Evolutionary conservation across 208 protist species (phyloP).

Genomic region (Trypanosoma theileri): DNA sequence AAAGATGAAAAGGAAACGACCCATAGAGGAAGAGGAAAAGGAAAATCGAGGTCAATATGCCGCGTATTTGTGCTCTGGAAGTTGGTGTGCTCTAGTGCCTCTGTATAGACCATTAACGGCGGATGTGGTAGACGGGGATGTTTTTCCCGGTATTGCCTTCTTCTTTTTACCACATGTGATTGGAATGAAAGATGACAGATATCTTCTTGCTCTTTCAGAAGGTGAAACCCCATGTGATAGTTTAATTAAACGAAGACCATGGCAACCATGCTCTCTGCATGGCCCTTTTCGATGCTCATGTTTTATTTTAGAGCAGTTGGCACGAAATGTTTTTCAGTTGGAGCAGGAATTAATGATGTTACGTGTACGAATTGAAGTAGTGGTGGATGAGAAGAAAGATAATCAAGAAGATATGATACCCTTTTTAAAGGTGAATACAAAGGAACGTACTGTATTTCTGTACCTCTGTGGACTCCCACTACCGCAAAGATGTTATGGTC

Average conservation of each 20-base stretch:
- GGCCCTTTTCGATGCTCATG: constrained; percentile 65
- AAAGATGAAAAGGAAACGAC: constrained; percentile 3
- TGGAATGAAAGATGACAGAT: constrained; percentile 20
- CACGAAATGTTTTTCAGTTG: constrained; percentile 32
- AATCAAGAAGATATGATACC: constrained; percentile 7
- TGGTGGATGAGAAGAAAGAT: not conserved
- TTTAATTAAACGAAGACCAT: constrained; percentile 15
- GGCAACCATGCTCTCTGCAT: constrained; percentile 43
- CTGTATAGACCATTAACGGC: constrained; percentile 8
- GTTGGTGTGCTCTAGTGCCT: not conserved
- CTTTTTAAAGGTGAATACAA: constrained; percentile 16
- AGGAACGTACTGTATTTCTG: constrained; percentile 1
- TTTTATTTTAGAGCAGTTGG: constrained; percentile 39
- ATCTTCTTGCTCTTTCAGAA: constrained; percentile 6
- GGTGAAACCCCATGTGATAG: constrained; percentile 19
- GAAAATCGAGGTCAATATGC: not conserved
- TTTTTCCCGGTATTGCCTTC: constrained; percentile 44
- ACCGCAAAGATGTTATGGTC: constrained; percentile 13
- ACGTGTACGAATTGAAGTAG: not conserved
- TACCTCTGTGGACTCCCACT: constrained; percentile 23
- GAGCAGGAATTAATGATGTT: constrained; percentile 40
- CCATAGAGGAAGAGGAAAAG: not conserved
- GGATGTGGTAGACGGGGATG: constrained; percentile 27
- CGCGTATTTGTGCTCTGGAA: constrained; percentile 18
- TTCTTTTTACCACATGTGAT: constrained; percentile 42